Conservation (phyloP, 1,284 basidiomycete species). For the Grifola frondosa region DNA sequence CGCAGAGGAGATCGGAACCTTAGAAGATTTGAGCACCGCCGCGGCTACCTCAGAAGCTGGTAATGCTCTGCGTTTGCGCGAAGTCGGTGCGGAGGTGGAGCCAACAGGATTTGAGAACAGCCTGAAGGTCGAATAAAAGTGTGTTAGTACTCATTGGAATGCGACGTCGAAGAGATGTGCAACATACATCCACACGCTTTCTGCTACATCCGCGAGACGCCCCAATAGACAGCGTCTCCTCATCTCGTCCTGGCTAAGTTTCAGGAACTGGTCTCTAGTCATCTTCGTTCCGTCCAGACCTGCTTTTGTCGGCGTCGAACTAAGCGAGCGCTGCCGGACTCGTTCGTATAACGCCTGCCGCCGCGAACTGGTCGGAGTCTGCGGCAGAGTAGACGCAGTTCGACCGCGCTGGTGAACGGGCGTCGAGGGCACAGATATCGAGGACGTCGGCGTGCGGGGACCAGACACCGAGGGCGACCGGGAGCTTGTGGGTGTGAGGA, state of each 20-base stretch:
- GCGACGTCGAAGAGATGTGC: conserved; percentile 1
- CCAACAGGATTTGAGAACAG: conserved; percentile 62
- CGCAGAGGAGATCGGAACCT: conserved; percentile 70
- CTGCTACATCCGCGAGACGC: conserved; percentile 74
- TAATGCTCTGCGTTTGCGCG: conserved; percentile 66
- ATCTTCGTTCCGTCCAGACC: conserved; percentile 44
- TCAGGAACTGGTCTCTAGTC: conserved; percentile 64
- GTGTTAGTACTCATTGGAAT: background rate
- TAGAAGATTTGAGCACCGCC: conserved; percentile 73
- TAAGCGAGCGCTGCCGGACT: conserved; percentile 66
- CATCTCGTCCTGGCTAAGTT: conserved; percentile 73
- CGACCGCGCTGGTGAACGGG: conserved; percentile 61
- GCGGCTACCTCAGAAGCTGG: conserved; percentile 62
- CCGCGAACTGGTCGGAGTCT: conserved; percentile 71
- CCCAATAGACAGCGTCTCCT: conserved; percentile 71
- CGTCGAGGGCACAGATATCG: conserved; percentile 52
- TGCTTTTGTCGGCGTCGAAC: conserved; percentile 62
- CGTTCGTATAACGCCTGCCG: conserved; percentile 78
- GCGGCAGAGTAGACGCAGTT: conserved; percentile 52
- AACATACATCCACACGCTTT: conserved; percentile 82
- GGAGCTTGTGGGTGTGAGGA: conserved; percentile 22
- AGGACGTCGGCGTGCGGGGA: conserved; percentile 31
- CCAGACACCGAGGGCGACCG: conserved; percentile 22
- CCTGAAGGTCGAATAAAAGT: conserved; percentile 37
- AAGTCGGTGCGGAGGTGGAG: conserved; percentile 44